phyloP scores from a whole-genome alignment of 1,139 yeast species.

The Diutina siamensis region DNA sequence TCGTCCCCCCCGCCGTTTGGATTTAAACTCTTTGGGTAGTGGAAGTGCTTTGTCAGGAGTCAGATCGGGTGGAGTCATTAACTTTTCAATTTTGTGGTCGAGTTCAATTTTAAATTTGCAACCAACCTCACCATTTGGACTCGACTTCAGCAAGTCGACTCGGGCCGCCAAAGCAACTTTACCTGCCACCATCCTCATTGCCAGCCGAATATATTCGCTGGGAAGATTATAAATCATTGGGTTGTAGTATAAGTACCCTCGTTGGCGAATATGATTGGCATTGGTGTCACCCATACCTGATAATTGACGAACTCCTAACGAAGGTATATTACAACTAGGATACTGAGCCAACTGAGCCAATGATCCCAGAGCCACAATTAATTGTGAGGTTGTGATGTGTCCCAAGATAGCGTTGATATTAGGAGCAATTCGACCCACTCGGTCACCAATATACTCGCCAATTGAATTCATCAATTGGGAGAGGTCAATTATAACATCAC shows the following conservation, averaged over 20 bases:
- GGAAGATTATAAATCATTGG: conserved; percentile 46
- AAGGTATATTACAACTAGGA: conserved; percentile 77
- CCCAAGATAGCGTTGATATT: conserved; percentile 69
- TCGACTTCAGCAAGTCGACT: conserved; percentile 44
- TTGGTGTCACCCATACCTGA: conserved; percentile 20
- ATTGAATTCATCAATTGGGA: conserved; percentile 32
- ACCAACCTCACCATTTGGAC: conserved; percentile 48
- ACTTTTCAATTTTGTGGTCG: conserved; percentile 50
- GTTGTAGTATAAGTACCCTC: conserved; percentile 51
- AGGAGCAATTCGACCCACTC: conserved; percentile 61
- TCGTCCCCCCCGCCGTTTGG: conserved; percentile 82
- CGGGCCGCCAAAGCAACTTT: conserved; percentile 79
- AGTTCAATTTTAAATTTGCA: conserved; percentile 48
- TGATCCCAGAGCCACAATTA: conserved; percentile 65
- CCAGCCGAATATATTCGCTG: conserved; percentile 50
- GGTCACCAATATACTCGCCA: conserved; percentile 42
- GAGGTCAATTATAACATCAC: conserved; percentile 37
- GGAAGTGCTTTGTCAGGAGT: conserved; percentile 68
- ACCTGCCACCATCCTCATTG: conserved; percentile 69
- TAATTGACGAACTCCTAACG: conserved; percentile 57
- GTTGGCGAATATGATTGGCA: conserved; percentile 36
- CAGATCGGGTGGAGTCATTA: conserved; percentile 69
- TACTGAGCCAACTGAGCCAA: conserved; percentile 53
- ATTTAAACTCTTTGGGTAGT: conserved; percentile 63
- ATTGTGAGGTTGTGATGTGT: conserved; percentile 59